Evolutionary conservation across 2,329 filamentous ascomycete species (phyloP).

Genomic region (Fusarium fujikuroi): DNA sequence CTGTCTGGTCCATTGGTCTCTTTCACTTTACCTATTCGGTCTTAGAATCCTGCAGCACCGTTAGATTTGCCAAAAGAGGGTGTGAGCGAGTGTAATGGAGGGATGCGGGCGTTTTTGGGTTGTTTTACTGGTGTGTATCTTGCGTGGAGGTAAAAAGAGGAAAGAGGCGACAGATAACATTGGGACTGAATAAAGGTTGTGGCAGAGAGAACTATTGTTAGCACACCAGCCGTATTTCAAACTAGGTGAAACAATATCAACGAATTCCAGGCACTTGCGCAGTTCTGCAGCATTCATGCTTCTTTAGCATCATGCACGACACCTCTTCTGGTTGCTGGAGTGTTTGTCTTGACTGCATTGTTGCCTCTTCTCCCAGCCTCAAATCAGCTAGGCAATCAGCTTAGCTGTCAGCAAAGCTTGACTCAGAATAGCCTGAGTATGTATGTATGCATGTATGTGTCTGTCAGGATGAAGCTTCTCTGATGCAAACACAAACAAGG

Average conservation of each 20-base stretch:
- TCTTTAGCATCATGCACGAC: conserved; percentile 11
- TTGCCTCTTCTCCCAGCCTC: conserved; percentile 23
- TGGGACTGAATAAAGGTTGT: conserved; percentile 1
- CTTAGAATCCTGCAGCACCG: conserved; percentile 28
- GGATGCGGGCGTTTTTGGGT: conserved; percentile 27
- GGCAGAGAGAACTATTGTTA: conserved; percentile 9
- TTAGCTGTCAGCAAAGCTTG: conserved; percentile 5
- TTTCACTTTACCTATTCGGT: conserved; percentile 11
- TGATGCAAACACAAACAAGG: conserved; percentile 25
- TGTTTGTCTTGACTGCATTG: neutral
- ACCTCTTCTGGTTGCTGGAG: conserved; percentile 8
- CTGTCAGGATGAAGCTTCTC: conserved; percentile 14
- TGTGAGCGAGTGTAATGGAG: conserved; percentile 14
- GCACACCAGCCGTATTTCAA: conserved; percentile 1
- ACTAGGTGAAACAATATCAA: conserved; percentile 14
- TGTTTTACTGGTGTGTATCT: conserved; percentile 21
- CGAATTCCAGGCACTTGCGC: conserved; percentile 2
- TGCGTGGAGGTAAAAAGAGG: conserved; percentile 20
- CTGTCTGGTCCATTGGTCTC: conserved; percentile 10
- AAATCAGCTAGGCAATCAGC: neutral
- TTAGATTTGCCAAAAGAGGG: conserved; percentile 31
- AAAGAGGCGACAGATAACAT: conserved; percentile 28
- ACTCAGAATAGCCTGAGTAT: neutral
- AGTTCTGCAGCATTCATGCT: conserved; percentile 4
- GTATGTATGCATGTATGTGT: neutral